Percentiles rank a stretch among this genome's conserved stretches.
Conservation (phyloP, 495 filamentous ascomycete species). For the Neurospora sp. region DNA sequence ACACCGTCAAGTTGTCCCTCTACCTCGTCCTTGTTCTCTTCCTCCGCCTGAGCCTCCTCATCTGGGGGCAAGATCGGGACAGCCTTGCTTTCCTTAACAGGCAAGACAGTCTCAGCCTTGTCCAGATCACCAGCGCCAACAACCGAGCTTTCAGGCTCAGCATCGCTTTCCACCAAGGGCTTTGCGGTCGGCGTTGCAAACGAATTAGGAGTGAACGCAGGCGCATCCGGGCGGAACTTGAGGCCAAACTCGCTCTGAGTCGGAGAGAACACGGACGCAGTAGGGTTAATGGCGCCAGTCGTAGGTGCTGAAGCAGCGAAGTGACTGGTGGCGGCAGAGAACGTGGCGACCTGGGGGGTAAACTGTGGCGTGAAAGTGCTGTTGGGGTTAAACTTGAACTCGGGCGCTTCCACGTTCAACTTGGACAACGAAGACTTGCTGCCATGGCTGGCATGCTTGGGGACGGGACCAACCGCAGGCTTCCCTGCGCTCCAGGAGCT, state of each 20-base stretch:
- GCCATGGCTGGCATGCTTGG: slow-evolving; percentile 33
- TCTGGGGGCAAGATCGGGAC: slow-evolving; percentile 71
- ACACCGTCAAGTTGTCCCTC: slow-evolving; percentile 45
- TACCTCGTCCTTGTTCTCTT: slow-evolving; percentile 33
- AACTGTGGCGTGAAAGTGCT: slow-evolving; percentile 51
- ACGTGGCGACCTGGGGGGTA: slow-evolving; percentile 19
- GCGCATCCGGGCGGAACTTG: slow-evolving; percentile 72
- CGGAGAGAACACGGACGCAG: slow-evolving; percentile 64
- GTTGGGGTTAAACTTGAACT: slow-evolving; percentile 72
- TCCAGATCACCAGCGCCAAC: slow-evolving; percentile 65
- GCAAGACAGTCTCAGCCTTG: slow-evolving; percentile 45
- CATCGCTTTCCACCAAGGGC: slow-evolving; percentile 21
- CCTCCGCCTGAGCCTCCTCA: slow-evolving; percentile 18
- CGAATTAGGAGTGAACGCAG: slow-evolving; percentile 60
- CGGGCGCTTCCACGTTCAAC: slow-evolving; percentile 77
- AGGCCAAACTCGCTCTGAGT: slow-evolving; percentile 56
- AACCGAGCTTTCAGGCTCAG: slow-evolving; percentile 44
- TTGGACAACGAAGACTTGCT: slow-evolving; percentile 63
- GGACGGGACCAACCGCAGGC: slow-evolving; percentile 10
- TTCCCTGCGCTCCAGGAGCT: slow-evolving; percentile 42
- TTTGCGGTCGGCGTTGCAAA: slow-evolving; percentile 31
- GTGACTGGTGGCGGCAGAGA: slow-evolving; percentile 25
- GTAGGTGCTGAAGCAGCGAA: slow-evolving; percentile 21
- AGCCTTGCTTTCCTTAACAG: slow-evolving; percentile 64
- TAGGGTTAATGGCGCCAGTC: slow-evolving; percentile 48